These are phyloP conservation scores for Fusarium poae DNA, from an alignment of 2,329 filamentous ascomycete species.

Conservation along the genomic window DNA sequence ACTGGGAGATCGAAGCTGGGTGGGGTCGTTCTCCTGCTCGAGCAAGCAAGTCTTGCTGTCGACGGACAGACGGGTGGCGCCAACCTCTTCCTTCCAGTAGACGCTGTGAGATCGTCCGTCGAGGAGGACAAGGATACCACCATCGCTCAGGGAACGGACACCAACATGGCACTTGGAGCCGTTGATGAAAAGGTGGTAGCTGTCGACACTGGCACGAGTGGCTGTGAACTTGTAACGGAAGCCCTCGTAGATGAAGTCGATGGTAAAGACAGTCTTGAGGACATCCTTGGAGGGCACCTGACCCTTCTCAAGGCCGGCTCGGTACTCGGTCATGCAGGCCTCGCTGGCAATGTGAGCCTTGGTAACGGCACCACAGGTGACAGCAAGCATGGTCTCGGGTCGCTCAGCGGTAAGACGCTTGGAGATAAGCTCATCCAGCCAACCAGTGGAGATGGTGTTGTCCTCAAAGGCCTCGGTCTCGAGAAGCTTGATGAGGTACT, in stretches of 20 bases:
- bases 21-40: conserved; percentile 99
- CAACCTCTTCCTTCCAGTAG: conserved; percentile 99
- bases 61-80: conserved; percentile 93
- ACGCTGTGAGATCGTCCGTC: conserved; percentile 96
- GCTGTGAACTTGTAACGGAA: conserved; percentile 98
- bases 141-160: conserved; percentile 91
- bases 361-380: conserved; percentile 93
- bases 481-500: conserved; percentile 98
- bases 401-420: conserved; percentile 97
- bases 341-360: conserved; percentile 97
- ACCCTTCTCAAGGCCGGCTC: conserved; percentile 90
- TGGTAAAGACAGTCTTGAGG: conserved; percentile 95
- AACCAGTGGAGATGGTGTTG: conserved; percentile 98
- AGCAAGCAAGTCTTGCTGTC: conserved; percentile 98
- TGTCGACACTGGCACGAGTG: conserved; percentile 90
- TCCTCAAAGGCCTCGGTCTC: conserved; percentile 99
- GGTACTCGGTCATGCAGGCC: conserved; percentile 87
- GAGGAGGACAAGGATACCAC: conserved; percentile 90
- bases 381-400: conserved; percentile 92
- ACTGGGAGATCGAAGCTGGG: conserved; percentile 92
- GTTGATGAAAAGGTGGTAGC: conserved; percentile 98
- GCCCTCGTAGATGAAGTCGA: conserved; percentile 99
- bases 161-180: conserved; percentile 96
- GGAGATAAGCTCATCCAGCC: conserved; percentile 98
- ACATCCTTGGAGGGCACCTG: conserved; percentile 97